These are phyloP conservation scores for Tolypocladium album DNA, from an alignment of 2,329 filamentous ascomycete species.

Conservation along the genomic window DNA sequence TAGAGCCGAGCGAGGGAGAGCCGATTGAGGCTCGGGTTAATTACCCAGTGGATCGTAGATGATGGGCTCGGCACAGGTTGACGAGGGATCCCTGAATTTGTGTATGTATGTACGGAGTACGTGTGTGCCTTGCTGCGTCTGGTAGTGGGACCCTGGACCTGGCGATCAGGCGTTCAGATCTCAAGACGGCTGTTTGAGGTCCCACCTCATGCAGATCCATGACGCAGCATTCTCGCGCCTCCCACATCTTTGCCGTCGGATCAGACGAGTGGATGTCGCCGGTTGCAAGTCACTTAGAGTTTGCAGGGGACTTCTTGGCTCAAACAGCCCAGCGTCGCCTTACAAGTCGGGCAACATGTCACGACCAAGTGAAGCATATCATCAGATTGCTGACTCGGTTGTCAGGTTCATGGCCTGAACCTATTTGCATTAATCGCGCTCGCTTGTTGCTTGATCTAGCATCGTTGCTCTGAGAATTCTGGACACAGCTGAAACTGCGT, in stretches of 20 bases:
- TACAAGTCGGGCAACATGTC: too few relatives aligned
- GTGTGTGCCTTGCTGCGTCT: not conserved
- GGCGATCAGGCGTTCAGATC: not conserved
- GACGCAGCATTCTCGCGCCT: not conserved
- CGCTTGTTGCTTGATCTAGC: too few relatives aligned
- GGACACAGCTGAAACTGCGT: too few relatives aligned
- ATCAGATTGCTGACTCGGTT: too few relatives aligned
- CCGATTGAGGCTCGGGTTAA: not conserved
- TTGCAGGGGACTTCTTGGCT: not conserved
- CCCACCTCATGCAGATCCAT: not conserved
- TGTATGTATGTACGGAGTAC: not conserved
- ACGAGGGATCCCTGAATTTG: not conserved
- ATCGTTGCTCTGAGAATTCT: too few relatives aligned
- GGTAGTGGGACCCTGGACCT: not conserved
- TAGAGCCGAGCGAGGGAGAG: not conserved
- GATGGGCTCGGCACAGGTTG: not conserved
- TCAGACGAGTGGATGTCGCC: not conserved
- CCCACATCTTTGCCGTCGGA: not conserved
- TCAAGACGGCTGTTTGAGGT: not conserved
- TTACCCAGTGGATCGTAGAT: not conserved
- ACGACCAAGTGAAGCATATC: too few relatives aligned
- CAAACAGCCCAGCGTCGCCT: not conserved
- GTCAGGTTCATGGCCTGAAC: too few relatives aligned
- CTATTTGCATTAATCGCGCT: too few relatives aligned
- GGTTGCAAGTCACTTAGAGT: not conserved